Evolutionary conservation across 2,329 filamentous ascomycete genomes (phyloP), one percentile per base, ranked within the genome.

Genomic region (Neobulgaria alba): DNA sequence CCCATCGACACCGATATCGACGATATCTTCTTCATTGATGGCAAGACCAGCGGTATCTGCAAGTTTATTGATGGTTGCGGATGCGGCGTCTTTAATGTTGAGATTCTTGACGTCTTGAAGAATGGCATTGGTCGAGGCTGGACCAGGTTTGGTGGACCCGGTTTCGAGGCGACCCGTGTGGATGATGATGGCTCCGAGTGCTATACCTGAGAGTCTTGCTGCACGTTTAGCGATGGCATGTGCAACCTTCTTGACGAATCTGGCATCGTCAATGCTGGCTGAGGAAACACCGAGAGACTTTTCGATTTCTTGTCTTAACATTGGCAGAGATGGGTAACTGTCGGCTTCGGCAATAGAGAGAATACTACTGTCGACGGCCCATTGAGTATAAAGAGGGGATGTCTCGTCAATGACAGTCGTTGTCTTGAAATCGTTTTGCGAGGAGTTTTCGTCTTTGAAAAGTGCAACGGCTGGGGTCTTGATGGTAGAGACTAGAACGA

Each of bases 1-100:
- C 50, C 92, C 92, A 59, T 98, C 92, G 2, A 96, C 90, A 55
- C 92, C 92, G 54, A 98, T 78, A 59, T 98, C 92, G 41, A 83
- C 68, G 18, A 92, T 74, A 38, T 89, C 75, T 33, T 86, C 80
- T 26, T 57, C 54, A 10, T 54, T 57, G 14, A 55, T 51, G 2
- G 49, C 26, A 2, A 56, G 34, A 10, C 54, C 50, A 5, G 52
- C 46, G 7, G 52, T 48, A 36, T 51, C 45, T 2, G 48, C 50
- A 7, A 58, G 37, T 39, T 57, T 58, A 18, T 51, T 53, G 9
- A 45, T 49, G 3, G 52, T 57, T 3, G 49, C 50, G 4, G 46
- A 34, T 4, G 48, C 52, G 2, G 55, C 55, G 8, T 51, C 51
- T 12, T 29, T 34, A 20, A 58, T 19, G 4, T 58, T 52, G 9